A percentile compares a stretch with the other conserved stretches of the same genome.
Evolutionary conservation across 2,329 filamentous ascomycete species (phyloP).

Genomic region (Monosporascus sp.): DNA sequence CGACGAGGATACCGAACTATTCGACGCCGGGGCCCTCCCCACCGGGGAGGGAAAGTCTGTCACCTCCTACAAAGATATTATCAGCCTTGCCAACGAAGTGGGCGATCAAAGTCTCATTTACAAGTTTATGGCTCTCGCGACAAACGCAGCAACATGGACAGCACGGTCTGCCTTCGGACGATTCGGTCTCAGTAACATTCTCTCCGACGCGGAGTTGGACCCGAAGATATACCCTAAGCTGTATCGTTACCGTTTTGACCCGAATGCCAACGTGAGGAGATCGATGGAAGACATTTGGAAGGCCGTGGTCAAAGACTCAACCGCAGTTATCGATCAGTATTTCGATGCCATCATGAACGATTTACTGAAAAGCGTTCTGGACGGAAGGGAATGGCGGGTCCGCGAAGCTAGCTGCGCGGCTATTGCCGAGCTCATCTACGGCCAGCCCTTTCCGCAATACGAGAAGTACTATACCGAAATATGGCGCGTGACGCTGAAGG

Average conservation of each 20-base stretch:
- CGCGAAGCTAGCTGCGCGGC: slow-evolving; percentile 89
- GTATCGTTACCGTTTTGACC: slow-evolving; percentile 91
- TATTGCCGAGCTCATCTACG: slow-evolving; percentile 81
- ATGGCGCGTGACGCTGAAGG: slow-evolving; percentile 80
- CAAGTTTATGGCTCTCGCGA: slow-evolving; percentile 95
- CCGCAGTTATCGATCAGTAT: slow-evolving; percentile 67
- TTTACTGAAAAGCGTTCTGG: slow-evolving; percentile 73
- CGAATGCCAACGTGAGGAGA: slow-evolving; percentile 83
- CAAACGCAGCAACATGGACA: slow-evolving; percentile 94
- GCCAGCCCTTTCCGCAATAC: slow-evolving; percentile 69
- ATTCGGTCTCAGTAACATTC: slow-evolving; percentile 85
- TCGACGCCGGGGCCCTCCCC: slow-evolving; percentile 83
- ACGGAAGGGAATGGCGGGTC: slow-evolving; percentile 85
- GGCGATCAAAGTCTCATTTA: slow-evolving; percentile 96
- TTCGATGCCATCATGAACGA: slow-evolving; percentile 90
- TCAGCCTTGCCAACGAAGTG: slow-evolving; percentile 90
- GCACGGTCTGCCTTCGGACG: slow-evolving; percentile 93
- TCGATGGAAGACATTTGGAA: slow-evolving; percentile 99
- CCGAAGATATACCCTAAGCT: slow-evolving; percentile 94
- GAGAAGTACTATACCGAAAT: slow-evolving; percentile 80
- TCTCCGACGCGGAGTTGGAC: slow-evolving; percentile 82
- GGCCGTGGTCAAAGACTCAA: slow-evolving; percentile 84
- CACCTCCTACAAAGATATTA: slow-evolving; percentile 96
- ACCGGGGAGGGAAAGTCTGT: slow-evolving; percentile 86
- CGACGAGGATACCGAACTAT: slow-evolving; percentile 84